Conservation (phyloP, 345 rosid genomes). For the Syzygium jambos region DNA sequence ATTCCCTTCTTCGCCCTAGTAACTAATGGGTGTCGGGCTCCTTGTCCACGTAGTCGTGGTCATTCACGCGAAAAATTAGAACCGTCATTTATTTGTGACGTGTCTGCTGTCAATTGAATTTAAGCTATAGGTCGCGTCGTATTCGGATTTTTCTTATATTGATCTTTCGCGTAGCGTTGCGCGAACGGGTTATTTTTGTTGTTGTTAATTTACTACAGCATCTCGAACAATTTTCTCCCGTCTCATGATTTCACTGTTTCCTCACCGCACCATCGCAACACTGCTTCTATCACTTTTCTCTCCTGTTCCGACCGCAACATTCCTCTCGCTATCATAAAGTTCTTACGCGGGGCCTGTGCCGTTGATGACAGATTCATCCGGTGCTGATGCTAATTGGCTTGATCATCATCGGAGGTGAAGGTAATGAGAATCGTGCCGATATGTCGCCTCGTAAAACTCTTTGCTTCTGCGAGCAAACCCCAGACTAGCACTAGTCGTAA, state of each 20-base stretch:
- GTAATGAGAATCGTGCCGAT: conserved; percentile 18
- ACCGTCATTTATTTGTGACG: not conserved
- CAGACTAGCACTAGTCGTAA: not conserved
- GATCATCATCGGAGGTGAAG: conserved; percentile 89
- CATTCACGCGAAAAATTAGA: not conserved
- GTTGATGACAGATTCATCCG: conserved; percentile 60
- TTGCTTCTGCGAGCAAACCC: not conserved
- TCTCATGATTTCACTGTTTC: not conserved
- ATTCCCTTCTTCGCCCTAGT: not conserved
- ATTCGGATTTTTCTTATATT: not conserved
- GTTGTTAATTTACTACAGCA: not conserved
- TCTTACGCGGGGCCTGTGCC: not conserved
- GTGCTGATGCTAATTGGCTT: conserved; percentile 90
- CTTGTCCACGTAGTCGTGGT: not conserved
- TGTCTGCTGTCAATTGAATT: not conserved
- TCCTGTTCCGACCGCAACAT: not conserved
- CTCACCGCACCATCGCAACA: too few relatives aligned
- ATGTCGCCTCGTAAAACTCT: not conserved
- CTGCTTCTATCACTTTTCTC: not conserved
- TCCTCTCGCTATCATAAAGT: not conserved
- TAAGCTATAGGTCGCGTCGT: not conserved
- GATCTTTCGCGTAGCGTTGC: not conserved
- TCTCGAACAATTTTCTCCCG: not conserved
- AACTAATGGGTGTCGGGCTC: not conserved
- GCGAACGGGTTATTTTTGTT: not conserved